Evolutionary conservation across 768 basidiomycete species (phyloP).

Genomic region (Agaricus blazei): DNA sequence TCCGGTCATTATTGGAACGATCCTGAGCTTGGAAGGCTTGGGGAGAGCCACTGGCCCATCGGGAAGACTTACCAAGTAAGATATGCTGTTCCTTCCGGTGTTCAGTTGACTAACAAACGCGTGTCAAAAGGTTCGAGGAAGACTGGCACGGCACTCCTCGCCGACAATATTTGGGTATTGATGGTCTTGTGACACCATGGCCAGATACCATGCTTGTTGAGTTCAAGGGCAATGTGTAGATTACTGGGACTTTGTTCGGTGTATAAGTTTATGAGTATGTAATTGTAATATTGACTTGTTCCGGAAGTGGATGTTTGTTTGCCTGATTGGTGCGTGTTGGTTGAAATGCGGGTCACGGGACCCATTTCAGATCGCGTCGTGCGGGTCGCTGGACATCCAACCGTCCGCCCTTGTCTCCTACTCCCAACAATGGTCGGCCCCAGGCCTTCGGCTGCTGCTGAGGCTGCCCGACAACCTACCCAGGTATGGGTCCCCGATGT

Average conservation of each 20-base stretch:
- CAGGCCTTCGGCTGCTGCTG: conserved; percentile 48
- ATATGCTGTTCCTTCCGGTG: background rate
- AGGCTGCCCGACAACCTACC: conserved; percentile 80
- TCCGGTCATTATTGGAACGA: conserved; percentile 35
- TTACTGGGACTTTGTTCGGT: background rate
- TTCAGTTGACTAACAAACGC: background rate
- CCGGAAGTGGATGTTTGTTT: background rate
- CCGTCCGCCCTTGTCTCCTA: background rate
- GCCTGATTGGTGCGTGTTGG: conserved; percentile 11
- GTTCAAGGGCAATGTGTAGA: conserved; percentile 8
- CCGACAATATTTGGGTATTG: conserved; percentile 28
- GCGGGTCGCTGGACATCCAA: background rate
- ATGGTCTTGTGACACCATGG: conserved; percentile 35
- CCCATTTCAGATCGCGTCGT: conserved; percentile 8
- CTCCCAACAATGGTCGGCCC: conserved; percentile 39
- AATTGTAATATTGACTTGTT: background rate
- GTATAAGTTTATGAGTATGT: background rate
- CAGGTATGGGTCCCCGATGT: conserved; percentile 96
- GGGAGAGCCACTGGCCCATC: conserved; percentile 30
- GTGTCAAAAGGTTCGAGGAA: conserved; percentile 28
- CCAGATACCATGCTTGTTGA: conserved; percentile 39
- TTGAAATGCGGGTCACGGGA: conserved; percentile 13
- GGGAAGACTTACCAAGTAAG: conserved; percentile 35
- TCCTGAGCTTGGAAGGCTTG: conserved; percentile 41
- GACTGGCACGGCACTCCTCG: conserved; percentile 23